phyloP scores from a whole-genome alignment of 2,329 filamentous ascomycete genomes.

The Pseudopithomyces maydicus region DNA sequence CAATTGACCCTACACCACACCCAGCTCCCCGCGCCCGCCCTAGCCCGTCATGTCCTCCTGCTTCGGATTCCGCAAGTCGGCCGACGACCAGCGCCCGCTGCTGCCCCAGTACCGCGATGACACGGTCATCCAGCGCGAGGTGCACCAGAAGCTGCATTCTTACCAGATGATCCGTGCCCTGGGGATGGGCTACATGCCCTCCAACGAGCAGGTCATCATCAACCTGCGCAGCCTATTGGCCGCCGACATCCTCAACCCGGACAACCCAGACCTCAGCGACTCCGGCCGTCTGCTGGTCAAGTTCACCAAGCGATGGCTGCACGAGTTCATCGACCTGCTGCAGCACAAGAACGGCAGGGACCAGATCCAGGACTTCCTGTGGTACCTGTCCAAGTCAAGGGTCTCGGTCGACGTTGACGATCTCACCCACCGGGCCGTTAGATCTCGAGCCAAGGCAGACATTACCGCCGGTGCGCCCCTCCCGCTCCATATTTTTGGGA shows the following conservation, averaged over 20 bases:
- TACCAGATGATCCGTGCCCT: conserved; percentile 91
- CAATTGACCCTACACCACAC: conserved; percentile 6
- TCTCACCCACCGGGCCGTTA: conserved; percentile 64
- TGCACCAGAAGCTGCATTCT: conserved; percentile 88
- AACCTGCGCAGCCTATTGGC: conserved; percentile 81
- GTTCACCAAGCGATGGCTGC: conserved; percentile 73
- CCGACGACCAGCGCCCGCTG: conserved; percentile 71
- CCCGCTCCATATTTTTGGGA: neutral
- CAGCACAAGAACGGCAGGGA: conserved; percentile 81
- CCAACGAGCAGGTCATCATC: conserved; percentile 79
- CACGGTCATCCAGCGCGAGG: conserved; percentile 73
- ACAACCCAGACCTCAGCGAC: conserved; percentile 74
- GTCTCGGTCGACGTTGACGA: conserved; percentile 71
- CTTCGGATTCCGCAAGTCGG: conserved; percentile 63
- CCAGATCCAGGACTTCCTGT: conserved; percentile 90
- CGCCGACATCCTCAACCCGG: conserved; percentile 77
- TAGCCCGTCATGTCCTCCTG: conserved; percentile 62
- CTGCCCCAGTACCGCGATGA: conserved; percentile 84
- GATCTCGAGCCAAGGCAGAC: conserved; percentile 71
- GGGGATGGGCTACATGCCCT: conserved; percentile 86
- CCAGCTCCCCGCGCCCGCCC: neutral
- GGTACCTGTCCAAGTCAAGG: conserved; percentile 78
- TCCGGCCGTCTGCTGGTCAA: conserved; percentile 76
- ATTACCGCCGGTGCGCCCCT: conserved; percentile 67
- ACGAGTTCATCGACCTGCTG: conserved; percentile 80